A percentile compares a stretch with the other conserved stretches of the same genome.
These are phyloP conservation scores for Byssochlamys sp. DNA, from an alignment of 2,329 filamentous ascomycete genomes.

Conservation along the genomic window DNA sequence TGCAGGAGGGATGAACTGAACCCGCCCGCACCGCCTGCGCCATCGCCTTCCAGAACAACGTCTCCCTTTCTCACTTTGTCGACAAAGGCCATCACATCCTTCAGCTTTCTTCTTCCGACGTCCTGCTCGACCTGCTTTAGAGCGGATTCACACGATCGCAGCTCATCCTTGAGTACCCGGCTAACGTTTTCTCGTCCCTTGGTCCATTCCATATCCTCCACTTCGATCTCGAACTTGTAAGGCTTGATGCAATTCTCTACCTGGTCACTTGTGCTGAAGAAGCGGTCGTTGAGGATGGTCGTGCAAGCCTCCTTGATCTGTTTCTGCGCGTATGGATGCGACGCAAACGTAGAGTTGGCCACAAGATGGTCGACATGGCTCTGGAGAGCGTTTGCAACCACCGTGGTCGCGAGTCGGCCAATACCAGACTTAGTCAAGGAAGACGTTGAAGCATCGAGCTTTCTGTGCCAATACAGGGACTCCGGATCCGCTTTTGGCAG, in stretches of 20 bases:
- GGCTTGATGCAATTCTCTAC: constrained; percentile 99
- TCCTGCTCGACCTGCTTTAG: constrained; percentile 63
- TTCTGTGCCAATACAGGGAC: constrained; percentile 83
- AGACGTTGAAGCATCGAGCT: constrained; percentile 84
- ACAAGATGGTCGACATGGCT: constrained; percentile 72
- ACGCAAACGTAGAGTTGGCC: constrained; percentile 69
- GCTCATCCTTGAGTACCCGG: constrained; percentile 72
- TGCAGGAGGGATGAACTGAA: constrained; percentile 80
- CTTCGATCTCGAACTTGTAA: constrained; percentile 94
- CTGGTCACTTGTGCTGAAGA: constrained; percentile 94
- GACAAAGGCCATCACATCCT: constrained; percentile 81
- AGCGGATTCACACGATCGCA: constrained; percentile 72
- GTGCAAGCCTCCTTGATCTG: constrained; percentile 88
- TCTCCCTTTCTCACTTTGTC: constrained; percentile 84
- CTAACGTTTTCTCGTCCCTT: constrained; percentile 75
- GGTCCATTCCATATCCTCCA: constrained; percentile 81
- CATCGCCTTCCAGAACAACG: constrained; percentile 72
- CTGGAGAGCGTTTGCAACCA: constrained; percentile 81
- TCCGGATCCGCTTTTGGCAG: constrained; percentile 78
- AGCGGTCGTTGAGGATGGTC: constrained; percentile 81
- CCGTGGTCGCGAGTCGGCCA: constrained; percentile 80
- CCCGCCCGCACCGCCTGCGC: constrained; percentile 75
- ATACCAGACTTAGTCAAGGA: constrained; percentile 89
- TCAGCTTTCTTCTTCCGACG: constrained; percentile 74
- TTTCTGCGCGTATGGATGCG: constrained; percentile 82